phyloP scores from a whole-genome alignment of 2,329 filamentous ascomycete genomes.

The Colletotrichum sp. region DNA sequence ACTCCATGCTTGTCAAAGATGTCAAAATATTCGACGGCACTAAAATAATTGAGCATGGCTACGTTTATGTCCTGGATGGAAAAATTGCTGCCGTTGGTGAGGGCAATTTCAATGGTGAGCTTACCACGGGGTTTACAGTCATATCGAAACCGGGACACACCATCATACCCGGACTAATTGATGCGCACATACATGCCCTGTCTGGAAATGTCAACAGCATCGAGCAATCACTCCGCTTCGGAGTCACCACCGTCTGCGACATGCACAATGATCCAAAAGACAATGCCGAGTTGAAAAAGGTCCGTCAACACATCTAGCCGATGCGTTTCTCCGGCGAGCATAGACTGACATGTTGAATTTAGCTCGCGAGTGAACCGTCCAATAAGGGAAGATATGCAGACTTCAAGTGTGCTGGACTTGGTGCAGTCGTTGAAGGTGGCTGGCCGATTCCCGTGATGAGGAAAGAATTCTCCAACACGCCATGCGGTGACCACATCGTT shows the following conservation, averaged over 20 bases:
- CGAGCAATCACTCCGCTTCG: constrained; percentile 50
- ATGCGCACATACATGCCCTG: constrained; percentile 52
- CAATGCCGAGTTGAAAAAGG: constrained; percentile 32
- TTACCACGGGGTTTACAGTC: constrained; percentile 20
- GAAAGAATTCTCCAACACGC: constrained; percentile 17
- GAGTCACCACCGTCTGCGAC: constrained; percentile 56
- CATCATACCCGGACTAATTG: constrained; percentile 54
- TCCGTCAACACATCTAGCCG: background rate
- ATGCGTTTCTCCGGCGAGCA: background rate
- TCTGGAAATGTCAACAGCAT: constrained; percentile 36
- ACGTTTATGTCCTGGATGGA: constrained; percentile 43
- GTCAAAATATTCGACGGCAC: constrained; percentile 53
- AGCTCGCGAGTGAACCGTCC: constrained; percentile 13
- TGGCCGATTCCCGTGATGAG: constrained; percentile 43
- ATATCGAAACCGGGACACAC: constrained; percentile 51
- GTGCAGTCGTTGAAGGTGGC: constrained; percentile 55
- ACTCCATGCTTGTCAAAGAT: background rate
- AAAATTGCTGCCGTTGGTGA: constrained; percentile 36
- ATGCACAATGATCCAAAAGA: constrained; percentile 46
- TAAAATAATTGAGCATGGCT: constrained; percentile 41
- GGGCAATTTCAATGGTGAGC: constrained; percentile 13
- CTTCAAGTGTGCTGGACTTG: constrained; percentile 51
- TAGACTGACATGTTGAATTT: background rate
- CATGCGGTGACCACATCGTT: background rate
- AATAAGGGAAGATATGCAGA: constrained; percentile 40